Base-by-base conservation (phyloP, 2,329 filamentous ascomycete genomes). In the Rutstroemia sp. region DNA sequence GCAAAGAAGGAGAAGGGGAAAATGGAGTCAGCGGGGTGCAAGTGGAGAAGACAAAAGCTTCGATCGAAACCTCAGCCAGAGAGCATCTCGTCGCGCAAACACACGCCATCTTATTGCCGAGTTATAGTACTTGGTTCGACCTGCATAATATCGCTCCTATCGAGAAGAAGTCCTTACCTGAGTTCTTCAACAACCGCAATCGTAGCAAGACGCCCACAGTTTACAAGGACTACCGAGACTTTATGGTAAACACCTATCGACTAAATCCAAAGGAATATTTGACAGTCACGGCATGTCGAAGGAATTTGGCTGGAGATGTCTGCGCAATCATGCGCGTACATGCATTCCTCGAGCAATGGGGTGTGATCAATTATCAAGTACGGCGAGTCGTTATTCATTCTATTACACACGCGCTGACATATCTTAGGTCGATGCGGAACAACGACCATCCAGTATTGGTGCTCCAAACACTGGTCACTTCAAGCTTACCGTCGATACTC, bases 251-350 rank as follows among this genome's bases (percentile, higher is more conserved):
- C 76, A 97, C 94, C 14, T 99, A 99, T 73, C 87, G 94, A 39
- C 77, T 99, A 56, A 99, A 97, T 70, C 94, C 94, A 5, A 82
- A 91, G 54, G 94, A 99, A 72, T 99, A 99, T 69, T 79, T 99
- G 55, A 99, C 94, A 5, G 92, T 99, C 54, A 99, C 94, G 10
- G 94, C 94, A 51, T 99, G 94, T 71, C 82, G 94, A 61, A 83
- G 94, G 64, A 99, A 99, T 71, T 75, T 99, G 68, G 94, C 94
- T 21, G 94, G 94, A 62, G 94, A 99, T 73, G 94, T 99, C 34
- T 99, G 94, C 75, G 92, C 94, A 40, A 99, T 99, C 65, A 99
- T 99, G 94, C 87, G 94, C 62, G 92, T 99, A 17, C 94, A 99
- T 73, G 88, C 91, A 16, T 99, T 99, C 75, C 79, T 99, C 38